Evolutionary conservation across 306 rosid species (phyloP).

Genomic region (Prunus mira): DNA sequence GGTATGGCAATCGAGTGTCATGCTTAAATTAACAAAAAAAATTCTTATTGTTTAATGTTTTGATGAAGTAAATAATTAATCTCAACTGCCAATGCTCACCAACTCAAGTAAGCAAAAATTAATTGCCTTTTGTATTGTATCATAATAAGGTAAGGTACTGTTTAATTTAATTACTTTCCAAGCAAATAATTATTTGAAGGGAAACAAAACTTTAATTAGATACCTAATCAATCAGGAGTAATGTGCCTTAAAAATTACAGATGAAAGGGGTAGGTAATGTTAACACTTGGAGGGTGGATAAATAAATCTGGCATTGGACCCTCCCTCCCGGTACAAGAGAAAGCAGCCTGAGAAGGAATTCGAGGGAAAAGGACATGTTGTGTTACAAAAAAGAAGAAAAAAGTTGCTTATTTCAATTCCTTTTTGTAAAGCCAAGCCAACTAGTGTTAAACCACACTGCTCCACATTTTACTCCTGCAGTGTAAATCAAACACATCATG

Average conservation of each 20-base stretch:
- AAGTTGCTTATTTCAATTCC: background rate
- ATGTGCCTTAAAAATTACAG: slow-evolving; percentile 1
- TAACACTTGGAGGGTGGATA: background rate
- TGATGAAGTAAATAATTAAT: background rate
- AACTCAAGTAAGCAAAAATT: background rate
- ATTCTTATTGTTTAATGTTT: background rate
- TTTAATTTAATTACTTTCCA: background rate
- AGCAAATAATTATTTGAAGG: background rate
- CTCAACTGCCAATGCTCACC: slow-evolving; percentile 1
- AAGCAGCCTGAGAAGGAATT: background rate
- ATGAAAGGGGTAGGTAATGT: background rate
- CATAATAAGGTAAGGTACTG: background rate
- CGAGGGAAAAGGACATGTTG: background rate
- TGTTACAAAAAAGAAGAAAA: background rate
- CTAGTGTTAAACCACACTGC: background rate
- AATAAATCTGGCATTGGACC: background rate
- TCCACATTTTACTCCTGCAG: background rate
- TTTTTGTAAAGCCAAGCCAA: background rate
- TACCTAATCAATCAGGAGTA: background rate
- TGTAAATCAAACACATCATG: background rate
- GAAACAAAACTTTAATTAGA: background rate
- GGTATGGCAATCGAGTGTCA: background rate
- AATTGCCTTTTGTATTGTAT: background rate
- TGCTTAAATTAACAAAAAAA: background rate
- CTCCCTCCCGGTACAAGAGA: background rate